Evolutionary conservation across 2,329 filamentous ascomycete species (phyloP), one percentile per base, ranked within the genome.

Genomic region (Aspergillus bombycis): DNA sequence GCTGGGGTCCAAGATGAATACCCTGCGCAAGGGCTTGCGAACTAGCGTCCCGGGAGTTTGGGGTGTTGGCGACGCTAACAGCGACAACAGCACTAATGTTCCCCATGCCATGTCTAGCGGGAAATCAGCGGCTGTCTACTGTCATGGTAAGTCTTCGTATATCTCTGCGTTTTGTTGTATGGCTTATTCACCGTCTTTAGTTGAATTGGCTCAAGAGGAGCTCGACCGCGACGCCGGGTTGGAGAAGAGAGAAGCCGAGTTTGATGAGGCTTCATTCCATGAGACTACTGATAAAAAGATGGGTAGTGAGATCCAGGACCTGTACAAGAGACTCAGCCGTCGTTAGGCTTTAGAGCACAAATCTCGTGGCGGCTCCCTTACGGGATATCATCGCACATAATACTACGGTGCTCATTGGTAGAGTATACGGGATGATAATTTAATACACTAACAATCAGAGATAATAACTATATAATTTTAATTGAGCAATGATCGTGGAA

Each of bases 41-140:
- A 54, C 52, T 1, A 54, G 14, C n/a, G 16, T 54, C 0, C 19
- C 19, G 3, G 52, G 52, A 1, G 52, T 54, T 2, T 54, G 11
- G 14, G 52, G 30, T 36, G 11, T 54, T 14, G 52, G 52, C 19
- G 52, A 54, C 6, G 52, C 52, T 5, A 54, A 54, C 10, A 54
- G 30, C n/a, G 52, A 54, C 6, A 36, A 36, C 19, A 54, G 7
- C 2, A 54, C 52, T 12, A 54, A 54, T 36, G 52, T 54, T 5
- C 52, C 52, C 12, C 52, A 54, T 26, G 52, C 30, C 2, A 54
- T 54, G 52, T 54, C 30, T 11, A 54, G 52, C 16, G 52, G 30
- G 0, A 54, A 54, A 19, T 7, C 9, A 12, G 30, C 52, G 28
- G 52, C 52, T 12, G 52, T 54, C 10, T 53, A 30, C 28, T 30